Evolutionary conservation across 306 rosid genomes (phyloP).

Genomic region (Prosopis cineraria): DNA sequence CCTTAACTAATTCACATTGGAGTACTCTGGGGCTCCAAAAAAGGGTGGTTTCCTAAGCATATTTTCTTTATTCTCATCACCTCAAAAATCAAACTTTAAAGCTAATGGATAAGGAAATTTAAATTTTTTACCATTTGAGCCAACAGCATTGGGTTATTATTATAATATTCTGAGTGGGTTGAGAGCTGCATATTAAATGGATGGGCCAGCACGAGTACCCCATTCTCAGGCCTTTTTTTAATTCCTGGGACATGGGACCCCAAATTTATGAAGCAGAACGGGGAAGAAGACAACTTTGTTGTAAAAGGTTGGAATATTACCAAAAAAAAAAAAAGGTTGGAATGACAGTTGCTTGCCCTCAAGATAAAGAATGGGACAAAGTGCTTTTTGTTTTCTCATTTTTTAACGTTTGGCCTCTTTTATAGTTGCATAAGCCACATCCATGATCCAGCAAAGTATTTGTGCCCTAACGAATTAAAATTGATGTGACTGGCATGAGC

Average conservation of each 20-base stretch:
- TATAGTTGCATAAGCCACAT: neutral
- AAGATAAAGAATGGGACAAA: slow-evolving; percentile 16
- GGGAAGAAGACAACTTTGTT: neutral
- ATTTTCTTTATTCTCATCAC: too few relatives aligned
- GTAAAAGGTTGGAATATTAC: neutral
- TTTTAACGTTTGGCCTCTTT: too few relatives aligned
- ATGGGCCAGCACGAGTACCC: neutral
- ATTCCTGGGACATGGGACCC: neutral
- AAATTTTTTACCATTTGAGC: too few relatives aligned
- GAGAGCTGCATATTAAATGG: neutral
- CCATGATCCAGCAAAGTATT: neutral
- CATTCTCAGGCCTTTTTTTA: neutral
- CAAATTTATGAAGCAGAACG: neutral
- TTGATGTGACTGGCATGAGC: too few relatives aligned
- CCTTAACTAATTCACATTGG: too few relatives aligned
- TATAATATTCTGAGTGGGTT: neutral
- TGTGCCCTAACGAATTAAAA: slow-evolving; percentile 1
- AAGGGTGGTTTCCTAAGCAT: too few relatives aligned
- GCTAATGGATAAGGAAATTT: too few relatives aligned
- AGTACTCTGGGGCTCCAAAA: too few relatives aligned
- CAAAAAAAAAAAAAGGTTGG: neutral
- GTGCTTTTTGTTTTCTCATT: too few relatives aligned
- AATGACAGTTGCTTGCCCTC: neutral
- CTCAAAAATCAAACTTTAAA: too few relatives aligned
- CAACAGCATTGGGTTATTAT: too few relatives aligned